Percentiles rank a stretch among this genome's conserved stretches.
phyloP scores from a whole-genome alignment of 2,329 filamentous ascomycete species.

The Grosmannia serpens region DNA sequence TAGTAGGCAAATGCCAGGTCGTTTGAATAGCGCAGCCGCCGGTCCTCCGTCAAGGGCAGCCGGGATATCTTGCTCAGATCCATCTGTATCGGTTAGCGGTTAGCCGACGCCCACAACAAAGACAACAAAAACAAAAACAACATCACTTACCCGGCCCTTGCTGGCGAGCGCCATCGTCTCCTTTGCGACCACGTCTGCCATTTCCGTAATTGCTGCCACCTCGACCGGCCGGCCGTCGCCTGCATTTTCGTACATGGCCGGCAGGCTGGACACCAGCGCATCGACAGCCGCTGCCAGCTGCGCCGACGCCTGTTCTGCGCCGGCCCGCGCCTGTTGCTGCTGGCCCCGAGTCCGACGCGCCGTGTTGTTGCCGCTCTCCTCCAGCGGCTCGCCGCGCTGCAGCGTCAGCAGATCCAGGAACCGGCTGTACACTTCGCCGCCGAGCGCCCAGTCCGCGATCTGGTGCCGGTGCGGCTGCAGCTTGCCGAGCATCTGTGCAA shows the following conservation, averaged over 20 bases:
- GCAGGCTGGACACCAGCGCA: slow-evolving; percentile 43
- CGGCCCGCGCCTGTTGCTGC: slow-evolving; percentile 10
- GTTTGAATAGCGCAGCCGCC: slow-evolving; percentile 57
- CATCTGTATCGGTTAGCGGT: slow-evolving; percentile 23
- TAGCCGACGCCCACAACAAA: slow-evolving; percentile 6
- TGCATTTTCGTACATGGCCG: slow-evolving; percentile 37
- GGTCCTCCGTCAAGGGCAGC: slow-evolving; percentile 61
- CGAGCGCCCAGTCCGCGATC: slow-evolving; percentile 64
- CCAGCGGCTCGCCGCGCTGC: slow-evolving; percentile 21
- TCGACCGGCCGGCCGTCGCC: slow-evolving; percentile 34
- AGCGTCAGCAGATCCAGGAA: slow-evolving; percentile 41
- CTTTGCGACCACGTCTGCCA: slow-evolving; percentile 61
- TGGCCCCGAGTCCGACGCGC: slow-evolving; percentile 10
- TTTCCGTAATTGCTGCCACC: slow-evolving; percentile 68
- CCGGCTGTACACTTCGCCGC: slow-evolving; percentile 66
- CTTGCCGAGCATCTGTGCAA: slow-evolving; percentile 47
- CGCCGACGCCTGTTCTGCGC: slow-evolving; percentile 15
- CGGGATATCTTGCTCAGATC: slow-evolving; percentile 39
- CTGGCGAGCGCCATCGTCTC: slow-evolving; percentile 45
- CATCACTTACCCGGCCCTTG: slow-evolving; percentile 41
- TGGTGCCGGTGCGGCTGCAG: slow-evolving; percentile 53
- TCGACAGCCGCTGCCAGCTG: slow-evolving; percentile 34
- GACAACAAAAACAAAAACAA: neutral
- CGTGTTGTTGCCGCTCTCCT: slow-evolving; percentile 17
- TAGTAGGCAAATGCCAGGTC: slow-evolving; percentile 61